Percentiles rank a stretch among this genome's conserved stretches.
phyloP scores from a whole-genome alignment of 306 rosid genomes.

The Casuarina cunninghamiana region DNA sequence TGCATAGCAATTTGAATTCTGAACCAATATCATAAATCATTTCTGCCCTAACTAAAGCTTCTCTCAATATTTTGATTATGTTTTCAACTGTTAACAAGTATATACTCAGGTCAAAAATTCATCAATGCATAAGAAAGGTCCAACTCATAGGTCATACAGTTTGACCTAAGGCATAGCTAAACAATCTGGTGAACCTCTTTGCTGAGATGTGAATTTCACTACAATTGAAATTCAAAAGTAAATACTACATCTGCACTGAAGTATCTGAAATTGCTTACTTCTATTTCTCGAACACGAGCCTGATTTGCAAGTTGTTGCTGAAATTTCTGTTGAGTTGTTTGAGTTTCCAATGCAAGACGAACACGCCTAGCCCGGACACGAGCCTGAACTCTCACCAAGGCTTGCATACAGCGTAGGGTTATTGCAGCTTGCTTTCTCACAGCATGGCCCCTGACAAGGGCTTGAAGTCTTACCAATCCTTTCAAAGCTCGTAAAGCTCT shows the following conservation, averaged over 20 bases:
- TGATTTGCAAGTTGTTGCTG: slow-evolving; percentile 81
- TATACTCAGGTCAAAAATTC: neutral
- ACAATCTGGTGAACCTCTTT: neutral
- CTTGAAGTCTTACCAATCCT: slow-evolving; percentile 98
- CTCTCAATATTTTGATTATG: no score
- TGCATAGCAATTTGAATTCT: no score
- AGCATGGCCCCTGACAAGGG: slow-evolving; percentile 98
- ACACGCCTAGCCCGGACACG: slow-evolving; percentile 98
- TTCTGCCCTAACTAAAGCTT: no score
- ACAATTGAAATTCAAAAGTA: no score
- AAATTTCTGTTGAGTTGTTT: slow-evolving; percentile 60
- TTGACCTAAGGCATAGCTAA: neutral
- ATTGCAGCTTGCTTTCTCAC: slow-evolving; percentile 99
- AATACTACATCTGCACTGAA: neutral
- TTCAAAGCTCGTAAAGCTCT: slow-evolving; percentile 94
- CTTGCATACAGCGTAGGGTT: slow-evolving; percentile 99
- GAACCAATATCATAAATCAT: no score
- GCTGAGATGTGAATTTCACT: neutral
- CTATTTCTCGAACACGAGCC: slow-evolving; percentile 84
- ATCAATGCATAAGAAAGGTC: neutral
- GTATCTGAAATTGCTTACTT: slow-evolving; percentile 55
- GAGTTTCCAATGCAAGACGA: slow-evolving; percentile 84
- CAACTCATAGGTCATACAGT: neutral
- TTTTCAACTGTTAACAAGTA: neutral
- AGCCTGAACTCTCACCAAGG: slow-evolving; percentile 99